Evolutionary conservation across 805 yeast genomes (phyloP).

Genomic region (Ogataea trehalophila): DNA sequence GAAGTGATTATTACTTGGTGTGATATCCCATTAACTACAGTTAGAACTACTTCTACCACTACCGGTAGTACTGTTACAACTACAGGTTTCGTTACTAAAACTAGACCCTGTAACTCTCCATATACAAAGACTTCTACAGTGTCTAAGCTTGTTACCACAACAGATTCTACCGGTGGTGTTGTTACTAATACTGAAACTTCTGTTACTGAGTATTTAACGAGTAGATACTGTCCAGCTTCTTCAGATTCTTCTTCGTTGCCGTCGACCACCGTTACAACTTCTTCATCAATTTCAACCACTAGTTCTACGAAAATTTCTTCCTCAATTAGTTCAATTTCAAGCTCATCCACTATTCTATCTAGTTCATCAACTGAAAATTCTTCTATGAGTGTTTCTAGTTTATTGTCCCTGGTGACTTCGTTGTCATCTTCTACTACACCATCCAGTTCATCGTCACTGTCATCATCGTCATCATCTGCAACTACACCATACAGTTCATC

Average conservation of each 20-base stretch:
- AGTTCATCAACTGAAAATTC: not conserved
- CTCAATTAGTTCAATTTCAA: not conserved
- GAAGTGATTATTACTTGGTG: slow-evolving; percentile 21
- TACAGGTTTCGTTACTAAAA: not conserved
- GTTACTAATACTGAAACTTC: slow-evolving; percentile 3
- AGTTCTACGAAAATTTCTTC: not conserved
- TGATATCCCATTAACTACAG: slow-evolving; percentile 14
- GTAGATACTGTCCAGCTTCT: slow-evolving; percentile 1
- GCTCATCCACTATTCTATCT: not conserved
- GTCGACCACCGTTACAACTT: not conserved
- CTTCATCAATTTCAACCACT: not conserved
- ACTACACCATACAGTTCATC: not conserved
- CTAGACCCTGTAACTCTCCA: slow-evolving; percentile 16
- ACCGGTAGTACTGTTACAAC: slow-evolving; percentile 4
- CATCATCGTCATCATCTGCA: not conserved
- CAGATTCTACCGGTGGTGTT: slow-evolving; percentile 3
- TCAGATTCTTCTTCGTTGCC: slow-evolving; percentile 1
- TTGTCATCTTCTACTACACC: not conserved
- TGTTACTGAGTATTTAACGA: not conserved
- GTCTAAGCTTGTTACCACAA: slow-evolving; percentile 1
- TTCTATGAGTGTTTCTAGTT: not conserved
- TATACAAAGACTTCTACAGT: slow-evolving; percentile 10
- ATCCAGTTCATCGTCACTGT: not conserved
- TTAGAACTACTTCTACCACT: slow-evolving; percentile 7
- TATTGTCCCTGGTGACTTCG: not conserved